These are phyloP conservation scores for Hanseniaspora gamundiae DNA, from an alignment of 1,139 yeast genomes.

Conservation along the genomic window DNA sequence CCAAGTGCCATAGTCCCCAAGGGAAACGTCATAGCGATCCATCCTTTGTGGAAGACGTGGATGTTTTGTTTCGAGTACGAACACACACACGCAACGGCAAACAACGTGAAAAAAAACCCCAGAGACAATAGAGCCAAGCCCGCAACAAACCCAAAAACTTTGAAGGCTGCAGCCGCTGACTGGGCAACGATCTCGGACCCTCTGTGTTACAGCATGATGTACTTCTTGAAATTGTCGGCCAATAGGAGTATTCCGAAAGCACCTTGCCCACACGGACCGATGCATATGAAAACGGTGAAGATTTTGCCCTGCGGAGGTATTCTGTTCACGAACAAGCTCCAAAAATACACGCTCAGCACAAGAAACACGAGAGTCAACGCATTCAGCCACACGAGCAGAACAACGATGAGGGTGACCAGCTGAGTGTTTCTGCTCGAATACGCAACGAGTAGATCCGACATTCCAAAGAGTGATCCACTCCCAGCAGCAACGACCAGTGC, in stretches of 20 bases:
- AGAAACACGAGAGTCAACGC: slow-evolving; percentile 53
- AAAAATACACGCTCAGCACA: slow-evolving; percentile 42
- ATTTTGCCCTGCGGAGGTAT: slow-evolving; percentile 38
- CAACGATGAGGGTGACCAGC: slow-evolving; percentile 40
- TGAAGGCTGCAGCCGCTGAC: slow-evolving; percentile 12
- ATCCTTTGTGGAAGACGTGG: slow-evolving; percentile 42
- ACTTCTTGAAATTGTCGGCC: slow-evolving; percentile 32
- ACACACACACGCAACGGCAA: slow-evolving; percentile 36
- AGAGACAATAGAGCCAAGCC: slow-evolving; percentile 43
- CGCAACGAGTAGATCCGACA: slow-evolving; percentile 31
- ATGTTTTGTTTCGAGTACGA: slow-evolving; percentile 24
- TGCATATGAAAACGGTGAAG: slow-evolving; percentile 47
- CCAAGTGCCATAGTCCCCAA: slow-evolving; percentile 71
- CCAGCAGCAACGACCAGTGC: slow-evolving; percentile 66
- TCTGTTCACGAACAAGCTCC: slow-evolving; percentile 46
- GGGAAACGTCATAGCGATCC: slow-evolving; percentile 90
- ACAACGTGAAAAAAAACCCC: slow-evolving; percentile 52
- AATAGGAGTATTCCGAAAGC: slow-evolving; percentile 52
- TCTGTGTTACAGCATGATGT: slow-evolving; percentile 15
- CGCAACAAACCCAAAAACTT: slow-evolving; percentile 23
- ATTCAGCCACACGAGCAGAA: slow-evolving; percentile 53
- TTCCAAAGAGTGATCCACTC: slow-evolving; percentile 42
- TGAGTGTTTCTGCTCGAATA: slow-evolving; percentile 27
- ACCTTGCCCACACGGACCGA: slow-evolving; percentile 76
- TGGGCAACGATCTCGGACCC: slow-evolving; percentile 5